Base-by-base conservation (phyloP, 768 basidiomycete genomes). In the Hypsizygus marmoreus region DNA sequence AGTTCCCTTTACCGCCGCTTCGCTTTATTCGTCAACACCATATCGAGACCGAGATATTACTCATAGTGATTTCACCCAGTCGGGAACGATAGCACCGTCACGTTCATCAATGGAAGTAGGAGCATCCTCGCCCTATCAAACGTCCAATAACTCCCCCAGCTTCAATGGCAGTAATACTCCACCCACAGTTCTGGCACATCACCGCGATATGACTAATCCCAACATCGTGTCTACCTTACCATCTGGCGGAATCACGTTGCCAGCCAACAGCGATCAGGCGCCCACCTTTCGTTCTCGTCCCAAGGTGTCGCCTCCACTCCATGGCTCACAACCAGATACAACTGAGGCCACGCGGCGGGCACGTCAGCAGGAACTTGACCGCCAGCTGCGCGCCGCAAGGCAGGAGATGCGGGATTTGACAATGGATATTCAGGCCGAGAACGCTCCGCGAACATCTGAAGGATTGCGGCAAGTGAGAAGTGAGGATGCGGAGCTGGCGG, bases 1-100 rank as follows among this genome's bases (percentile, higher is more conserved):
- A n/a, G n/a, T n/a, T n/a, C n/a, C n/a, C n/a, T n/a, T n/a, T n/a
- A n/a, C n/a, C n/a, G n/a, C n/a, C n/a, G n/a, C n/a, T n/a, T n/a
- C n/a, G n/a, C n/a, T n/a, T n/a, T n/a, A n/a, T n/a, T n/a, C n/a
- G n/a, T n/a, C 43, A 16, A 13, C 26, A 14, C 28, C 16, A 10
- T 28, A 6, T 13, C 28, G 20, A 2, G 23, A 30, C 13, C 49
- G 43, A 4, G 43, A 53, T 4, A 30, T 37, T 9, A 58, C 57
- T 12, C 45, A 54, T 6, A 43, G 50, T 24, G 45, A 47, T n/a
- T 47, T 47, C 42, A 28, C 39, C 6, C 49, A 45, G 20, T 30
- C 24, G 3, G 43, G 49, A 9, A 45, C 39, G 0, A 39, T 41
- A 13, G 10, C 31, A 14, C 43, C 43, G 3, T 39, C 43, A n/a